A percentile compares a stretch with the other conserved stretches of the same genome.
Evolutionary conservation across 805 yeast species (phyloP).

Genomic region (Lipomyces sp.): DNA sequence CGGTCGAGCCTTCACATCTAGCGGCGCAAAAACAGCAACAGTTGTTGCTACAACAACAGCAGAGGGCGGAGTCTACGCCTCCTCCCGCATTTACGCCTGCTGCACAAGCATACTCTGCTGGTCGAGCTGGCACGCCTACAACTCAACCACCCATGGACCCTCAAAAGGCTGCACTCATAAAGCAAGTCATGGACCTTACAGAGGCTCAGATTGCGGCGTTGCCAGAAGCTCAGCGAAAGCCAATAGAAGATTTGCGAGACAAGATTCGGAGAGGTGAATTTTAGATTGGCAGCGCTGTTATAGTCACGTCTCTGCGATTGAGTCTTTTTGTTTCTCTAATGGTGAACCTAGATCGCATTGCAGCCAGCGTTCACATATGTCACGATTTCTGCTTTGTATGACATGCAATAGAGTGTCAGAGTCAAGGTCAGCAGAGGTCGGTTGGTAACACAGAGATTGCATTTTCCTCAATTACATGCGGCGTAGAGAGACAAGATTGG

Average conservation of each 20-base stretch:
- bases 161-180: conserved; percentile 48
- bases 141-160: conserved; percentile 33
- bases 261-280: conserved; percentile 30
- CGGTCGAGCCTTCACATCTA: conserved; percentile 29
- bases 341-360: no score
- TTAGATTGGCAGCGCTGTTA: no score
- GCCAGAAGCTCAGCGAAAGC: conserved; percentile 51
- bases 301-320: no score
- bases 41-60: conserved; percentile 10
- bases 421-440: no score
- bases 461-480: no score
- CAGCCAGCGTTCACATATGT: no score
- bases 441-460: no score
- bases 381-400: no score
- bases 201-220: conserved; percentile 50
- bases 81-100: conserved; percentile 6
- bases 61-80: conserved; percentile 9
- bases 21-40: conserved; percentile 18
- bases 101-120: not conserved
- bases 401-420: no score
- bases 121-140: conserved; percentile 11
- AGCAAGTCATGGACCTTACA: conserved; percentile 51
- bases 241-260: conserved; percentile 34
- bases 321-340: no score
- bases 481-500: no score